Base-by-base conservation (phyloP, 2,329 filamentous ascomycete genomes). In the Fusarium chlamydosporum region DNA sequence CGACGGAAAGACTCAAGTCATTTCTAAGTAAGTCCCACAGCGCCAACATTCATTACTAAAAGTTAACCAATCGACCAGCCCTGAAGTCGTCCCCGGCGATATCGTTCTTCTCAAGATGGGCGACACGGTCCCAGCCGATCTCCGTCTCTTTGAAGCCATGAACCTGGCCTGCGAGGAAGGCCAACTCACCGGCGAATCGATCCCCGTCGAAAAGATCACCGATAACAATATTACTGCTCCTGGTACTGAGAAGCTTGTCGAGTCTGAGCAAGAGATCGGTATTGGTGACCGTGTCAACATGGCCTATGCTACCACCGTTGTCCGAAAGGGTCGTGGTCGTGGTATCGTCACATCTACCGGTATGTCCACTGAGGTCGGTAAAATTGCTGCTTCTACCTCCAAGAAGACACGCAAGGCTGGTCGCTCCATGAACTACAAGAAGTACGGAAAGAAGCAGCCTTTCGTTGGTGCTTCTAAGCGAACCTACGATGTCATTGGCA, bases 121-220 rank as follows among this genome's bases (percentile, higher is more conserved):
- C 61, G 91, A 93, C 77, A 92, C 90, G 6, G 86, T 93, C 40
- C 91, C 91, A 11, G 91, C 91, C 37, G 91, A 94, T 74, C 77
- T 93, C 40, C 88, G 90, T 56, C 78, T 91, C 20, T 85, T 92
- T 70, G 89, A 93, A 73, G 87, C 86, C 61, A 92, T 94, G 86
- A 95, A 96, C 76, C 84, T 94, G 45, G 88, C 89, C 65, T 93
- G 91, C 74, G 93, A 97, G 72, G 91, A 94, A 78, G 89, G 90
- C 45, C 88, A 91, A 50, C 85, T 94, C 43, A 94, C 92, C 8
- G 92, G 92, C 74, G 92, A 94, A 78, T 91, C 91, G 6, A 82
- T 91, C 16, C 89, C 91, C 8, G 89, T 92, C 27, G 87, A 89
- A 76, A 91, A 94, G 81, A 83, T 86, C 42, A 81, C 85, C 23